A percentile compares a stretch with the other conserved stretches of the same genome.
phyloP scores from a whole-genome alignment of 148 eudicot species.

The Polygonum maritimum region DNA sequence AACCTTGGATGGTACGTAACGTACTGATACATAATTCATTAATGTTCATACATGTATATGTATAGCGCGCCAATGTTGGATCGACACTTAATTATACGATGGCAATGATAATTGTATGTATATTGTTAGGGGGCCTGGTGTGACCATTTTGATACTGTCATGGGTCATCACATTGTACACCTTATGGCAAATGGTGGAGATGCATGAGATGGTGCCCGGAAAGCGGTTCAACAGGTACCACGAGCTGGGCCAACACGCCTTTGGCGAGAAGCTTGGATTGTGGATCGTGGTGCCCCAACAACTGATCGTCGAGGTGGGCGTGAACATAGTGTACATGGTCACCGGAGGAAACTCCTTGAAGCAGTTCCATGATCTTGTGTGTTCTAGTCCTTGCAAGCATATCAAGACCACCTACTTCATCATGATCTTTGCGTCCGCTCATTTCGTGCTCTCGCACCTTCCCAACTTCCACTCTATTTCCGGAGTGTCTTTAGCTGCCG shows the following conservation, averaged over 20 bases:
- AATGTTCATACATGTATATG: too few species aligned
- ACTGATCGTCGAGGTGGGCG: background rate
- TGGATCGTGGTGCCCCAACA: background rate
- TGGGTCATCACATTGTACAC: background rate
- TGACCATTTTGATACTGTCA: background rate
- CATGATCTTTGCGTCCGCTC: background rate
- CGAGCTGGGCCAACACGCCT: background rate
- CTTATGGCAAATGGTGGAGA: conserved; percentile 3
- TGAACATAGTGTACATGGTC: background rate
- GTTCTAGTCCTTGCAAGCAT: background rate
- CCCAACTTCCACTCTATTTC: conserved; percentile 1
- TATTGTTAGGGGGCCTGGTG: background rate
- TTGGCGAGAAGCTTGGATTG: background rate
- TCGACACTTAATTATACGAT: too few species aligned
- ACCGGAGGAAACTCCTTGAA: background rate
- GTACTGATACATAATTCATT: too few species aligned
- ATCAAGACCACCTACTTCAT: background rate
- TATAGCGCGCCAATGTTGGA: too few species aligned
- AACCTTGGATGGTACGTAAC: background rate
- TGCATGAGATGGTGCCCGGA: background rate
- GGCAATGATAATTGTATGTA: too few species aligned
- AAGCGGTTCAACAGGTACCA: background rate
- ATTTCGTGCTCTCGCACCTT: conserved; percentile 1
- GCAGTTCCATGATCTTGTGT: background rate
- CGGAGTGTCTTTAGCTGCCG: conserved; percentile 1